Evolutionary conservation across 2,329 filamentous ascomycete genomes (phyloP), one percentile per base, ranked within the genome.

Genomic region (Fusarium sp.): DNA sequence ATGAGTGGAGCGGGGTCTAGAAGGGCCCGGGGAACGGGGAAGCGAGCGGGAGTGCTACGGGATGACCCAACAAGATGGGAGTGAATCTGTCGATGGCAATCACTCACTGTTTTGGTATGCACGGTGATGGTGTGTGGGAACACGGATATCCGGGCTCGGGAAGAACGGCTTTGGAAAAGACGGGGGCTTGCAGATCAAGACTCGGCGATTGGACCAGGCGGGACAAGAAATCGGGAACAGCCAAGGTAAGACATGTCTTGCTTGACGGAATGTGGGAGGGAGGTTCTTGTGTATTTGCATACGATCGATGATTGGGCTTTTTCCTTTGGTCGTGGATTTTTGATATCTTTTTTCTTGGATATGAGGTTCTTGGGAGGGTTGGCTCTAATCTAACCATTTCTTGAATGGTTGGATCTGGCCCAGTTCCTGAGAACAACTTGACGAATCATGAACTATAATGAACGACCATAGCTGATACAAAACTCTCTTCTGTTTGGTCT

Each of bases 361-460:
- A 55, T 21, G 42, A 50, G 50, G 52, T 47, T 50, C 36, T 44
- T 47, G 38, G 38, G 43, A 19, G 34, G 21, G 36, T 42, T 55
- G 10, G 33, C 6, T 33, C 21, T 61, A 24, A 42, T 33, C 21
- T 61, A 24, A 42, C 42, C n/a, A 38, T 53, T 54, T 51, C 7
- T 24, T 28, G 53, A 54, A 62, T 56, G 51, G 46, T 54, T 53
- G 53, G 56, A 59, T 69, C 46, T 67, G 42, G 47, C 38, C 52
- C 34, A 42, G 34, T 40, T 34, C 38, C 24, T 53, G 60, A 59
- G 61, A 71, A 57, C 50, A 68, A 52, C 62, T 65, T 65, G 47
- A 75, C 66, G 72, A 75, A 72, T 75, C 63, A 75, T 62, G 73
- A 75, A 44, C 49, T 62, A 53, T 67, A 56, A 71, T 53, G 65